Percentiles rank a stretch among this genome's conserved stretches.
phyloP scores from a whole-genome alignment of 176 grass and related monocot genomes.

The Elymus sibiricus region DNA sequence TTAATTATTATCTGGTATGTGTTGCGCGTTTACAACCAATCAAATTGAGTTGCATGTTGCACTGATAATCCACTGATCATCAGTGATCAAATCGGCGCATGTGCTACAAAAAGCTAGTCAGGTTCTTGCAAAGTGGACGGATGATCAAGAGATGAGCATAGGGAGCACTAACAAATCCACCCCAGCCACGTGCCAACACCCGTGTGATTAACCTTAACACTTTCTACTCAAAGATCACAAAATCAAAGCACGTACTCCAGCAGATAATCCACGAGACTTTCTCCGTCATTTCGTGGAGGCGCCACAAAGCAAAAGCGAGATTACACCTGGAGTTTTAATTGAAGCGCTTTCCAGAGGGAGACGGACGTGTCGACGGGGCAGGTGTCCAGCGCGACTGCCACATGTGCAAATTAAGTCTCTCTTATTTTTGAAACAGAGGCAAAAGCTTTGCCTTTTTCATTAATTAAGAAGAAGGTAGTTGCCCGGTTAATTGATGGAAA shows the following conservation, averaged over 20 bases:
- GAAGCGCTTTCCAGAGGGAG: background rate
- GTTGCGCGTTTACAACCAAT: too few relatives aligned
- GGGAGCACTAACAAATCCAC: background rate
- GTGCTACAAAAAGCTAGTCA: too few relatives aligned
- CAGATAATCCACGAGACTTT: background rate
- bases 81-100: too few relatives aligned
- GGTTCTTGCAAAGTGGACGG: background rate
- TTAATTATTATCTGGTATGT: too few relatives aligned
- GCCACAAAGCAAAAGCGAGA: background rate
- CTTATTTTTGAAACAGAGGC: background rate
- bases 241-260: too few relatives aligned
- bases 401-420: background rate
- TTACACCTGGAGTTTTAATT: background rate
- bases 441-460: too few relatives aligned
- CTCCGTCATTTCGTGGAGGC: too few relatives aligned
- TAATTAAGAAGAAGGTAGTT: too few relatives aligned
- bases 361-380: background rate
- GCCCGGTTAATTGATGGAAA: too few relatives aligned
- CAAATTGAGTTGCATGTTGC: too few relatives aligned
- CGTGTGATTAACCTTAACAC: too few relatives aligned
- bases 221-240: background rate
- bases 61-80: too few relatives aligned
- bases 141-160: background rate
- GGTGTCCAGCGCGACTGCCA: slow-evolving; percentile 8
- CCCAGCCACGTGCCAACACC: background rate